These are phyloP conservation scores for Paraurostyla sp. DNA, from an alignment of 73 alveolate genomes.

Conservation along the genomic window DNA sequence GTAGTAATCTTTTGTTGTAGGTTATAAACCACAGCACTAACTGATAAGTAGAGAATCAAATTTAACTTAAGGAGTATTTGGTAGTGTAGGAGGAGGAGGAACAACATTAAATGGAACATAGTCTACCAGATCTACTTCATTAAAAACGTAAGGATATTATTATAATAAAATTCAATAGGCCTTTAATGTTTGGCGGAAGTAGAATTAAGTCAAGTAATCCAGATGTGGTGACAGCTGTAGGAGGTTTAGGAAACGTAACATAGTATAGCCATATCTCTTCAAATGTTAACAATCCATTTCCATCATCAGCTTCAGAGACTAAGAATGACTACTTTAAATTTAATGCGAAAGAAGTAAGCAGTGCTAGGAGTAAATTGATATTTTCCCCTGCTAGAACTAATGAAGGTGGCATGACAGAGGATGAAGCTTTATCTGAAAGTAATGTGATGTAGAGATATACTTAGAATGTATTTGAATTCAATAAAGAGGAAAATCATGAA, in stretches of 20 bases:
- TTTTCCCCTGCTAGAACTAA: neutral
- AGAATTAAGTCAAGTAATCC: neutral
- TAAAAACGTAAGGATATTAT: constrained; percentile 15
- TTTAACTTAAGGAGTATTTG: neutral
- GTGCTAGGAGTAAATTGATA: constrained; percentile 3
- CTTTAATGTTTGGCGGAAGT: constrained; percentile 27
- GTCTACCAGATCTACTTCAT: neutral
- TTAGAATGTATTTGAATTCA: constrained; percentile 13
- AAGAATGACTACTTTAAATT: constrained; percentile 21
- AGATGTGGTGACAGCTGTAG: neutral
- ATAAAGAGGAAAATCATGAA: neutral
- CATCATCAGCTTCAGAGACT: constrained; percentile 16
- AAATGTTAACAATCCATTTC: neutral
- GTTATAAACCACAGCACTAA: too few species aligned
- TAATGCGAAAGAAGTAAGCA: neutral
- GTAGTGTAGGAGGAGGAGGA: too few species aligned
- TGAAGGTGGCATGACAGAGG: constrained; percentile 16
- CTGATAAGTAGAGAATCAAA: constrained; percentile 21
- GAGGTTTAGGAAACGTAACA: too few species aligned
- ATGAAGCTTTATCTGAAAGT: neutral
- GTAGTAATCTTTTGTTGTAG: too few species aligned
- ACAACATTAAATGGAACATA: neutral
- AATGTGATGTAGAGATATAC: constrained; percentile 1
- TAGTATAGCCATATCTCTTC: constrained; percentile 4
- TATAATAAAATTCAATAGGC: neutral